Evolutionary conservation across 352 stramenopile species (phyloP).

Genomic region (Globisporangium radiosum): DNA sequence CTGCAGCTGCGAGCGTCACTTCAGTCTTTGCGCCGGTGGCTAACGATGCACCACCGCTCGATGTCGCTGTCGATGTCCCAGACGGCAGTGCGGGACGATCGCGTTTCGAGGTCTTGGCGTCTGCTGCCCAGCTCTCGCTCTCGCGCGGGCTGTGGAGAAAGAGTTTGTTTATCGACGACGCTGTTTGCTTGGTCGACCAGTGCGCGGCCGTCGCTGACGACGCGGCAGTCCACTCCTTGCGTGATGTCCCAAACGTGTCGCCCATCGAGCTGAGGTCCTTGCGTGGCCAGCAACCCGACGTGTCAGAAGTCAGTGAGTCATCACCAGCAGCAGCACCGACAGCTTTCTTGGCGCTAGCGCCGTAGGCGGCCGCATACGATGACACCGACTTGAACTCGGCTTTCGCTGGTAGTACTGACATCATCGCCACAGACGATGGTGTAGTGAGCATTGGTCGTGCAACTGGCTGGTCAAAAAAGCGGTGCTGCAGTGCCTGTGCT

Average conservation of each 20-base stretch:
- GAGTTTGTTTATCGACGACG: slow-evolving; percentile 5
- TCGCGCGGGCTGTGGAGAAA: slow-evolving; percentile 8
- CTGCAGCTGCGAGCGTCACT: background rate
- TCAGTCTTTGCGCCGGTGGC: background rate
- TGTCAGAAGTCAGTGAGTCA: background rate
- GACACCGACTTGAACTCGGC: slow-evolving; percentile 23
- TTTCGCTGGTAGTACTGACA: slow-evolving; percentile 15
- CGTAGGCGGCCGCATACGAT: background rate
- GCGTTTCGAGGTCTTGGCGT: slow-evolving; percentile 12
- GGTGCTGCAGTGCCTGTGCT: slow-evolving; percentile 88
- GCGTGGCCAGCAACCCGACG: slow-evolving; percentile 9
- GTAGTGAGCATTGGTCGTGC: slow-evolving; percentile 28
- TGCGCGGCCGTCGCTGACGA: background rate
- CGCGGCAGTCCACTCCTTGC: slow-evolving; percentile 6
- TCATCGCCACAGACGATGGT: background rate
- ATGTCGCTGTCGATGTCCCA: no score
- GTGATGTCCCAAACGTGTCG: slow-evolving; percentile 6
- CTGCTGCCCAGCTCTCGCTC: slow-evolving; percentile 14
- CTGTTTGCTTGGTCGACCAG: slow-evolving; percentile 5
- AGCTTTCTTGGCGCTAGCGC: slow-evolving; percentile 6
- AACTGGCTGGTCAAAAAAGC: slow-evolving; percentile 86
- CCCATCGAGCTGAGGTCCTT: slow-evolving; percentile 3
- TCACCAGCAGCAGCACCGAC: background rate
- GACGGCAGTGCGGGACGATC: background rate
- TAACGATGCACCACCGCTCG: no score